Evolutionary conservation across 768 basidiomycete genomes (phyloP), one percentile per base, ranked within the genome.

Genomic region (Chiua virens): DNA sequence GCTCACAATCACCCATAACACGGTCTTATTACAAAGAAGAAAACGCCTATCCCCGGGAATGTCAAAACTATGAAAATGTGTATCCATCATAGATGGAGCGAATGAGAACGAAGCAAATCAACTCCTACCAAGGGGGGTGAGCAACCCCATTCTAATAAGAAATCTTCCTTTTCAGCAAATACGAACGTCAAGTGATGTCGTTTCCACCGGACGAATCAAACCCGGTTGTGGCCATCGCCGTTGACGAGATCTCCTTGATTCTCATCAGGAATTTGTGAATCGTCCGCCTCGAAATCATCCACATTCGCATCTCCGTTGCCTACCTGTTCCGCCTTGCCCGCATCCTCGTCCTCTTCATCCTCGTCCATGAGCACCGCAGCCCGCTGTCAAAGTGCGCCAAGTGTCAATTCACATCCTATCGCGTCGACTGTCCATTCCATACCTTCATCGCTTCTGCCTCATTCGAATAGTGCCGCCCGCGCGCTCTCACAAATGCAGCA

Each of bases 371-470:
- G 67, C 56, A 77, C 69, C 50, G 79, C 76, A 22, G 89, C 87
- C 49, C 78, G 80, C 89, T 91, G 63, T 45, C 8, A 38, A 34
- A 15, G 34, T 34, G 34, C 17, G 6, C 15, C 34, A 15, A 17
- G 15, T 15, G 42, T 56, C 39, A 28, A 7, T 49, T 43, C 0
- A 27, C 22, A 25, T 3, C 23, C 3, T 0, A 15, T 15, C 43
- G 35, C 15, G 36, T 5, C 9, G 5, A 35, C 42, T 35, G 30
- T n/a, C 51, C 4, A 17, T 23, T 17, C 42, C 68, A 41, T 69
- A 87, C 90, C 83, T 92, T 92, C 92, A 94, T 92, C 17, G 90
- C 92, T 65, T 92, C 88, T 2, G 89, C 92, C 65, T 94, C 92
- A 45, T 93, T 92, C 6, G 90, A 92, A 60, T 93, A 93, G 62